Evolutionary conservation across 805 yeast genomes (phyloP), one percentile per base, ranked within the genome.

Genomic region (Starmerella powellii): DNA sequence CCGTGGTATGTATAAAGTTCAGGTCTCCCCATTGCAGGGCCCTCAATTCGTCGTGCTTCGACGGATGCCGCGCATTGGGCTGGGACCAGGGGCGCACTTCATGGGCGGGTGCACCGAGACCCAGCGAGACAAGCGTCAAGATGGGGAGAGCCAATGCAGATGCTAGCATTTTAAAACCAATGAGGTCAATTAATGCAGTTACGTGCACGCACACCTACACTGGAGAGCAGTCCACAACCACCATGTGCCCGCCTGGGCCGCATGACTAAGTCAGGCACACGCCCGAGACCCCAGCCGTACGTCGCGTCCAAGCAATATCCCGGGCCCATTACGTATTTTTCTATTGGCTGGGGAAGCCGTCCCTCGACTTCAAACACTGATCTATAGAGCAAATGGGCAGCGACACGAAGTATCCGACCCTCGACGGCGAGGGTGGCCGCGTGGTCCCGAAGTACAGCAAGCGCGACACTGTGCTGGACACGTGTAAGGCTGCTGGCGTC

Each of bases 1-100:
- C 98, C 0, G 98, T 91, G 1, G 97, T 87, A 56, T 88, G 97
- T 20, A 88, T 55, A 53, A 91, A 83, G 63, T 91, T 88, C 36
- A 91, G 44, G 42, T 78, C 73, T 0, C 87, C 86, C 72, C 86
- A 69, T 10, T 60, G 55, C 24, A 86, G 54, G n/a, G 72, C 71
- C 39, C 91, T 62, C 31, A 72, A 55, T 5, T 56, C 31, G 40
- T 48, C 52, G 17, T 33, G 13, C 21, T 23, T 16, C 13, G 21
- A 17, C 16, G 49, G 51, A 12, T 21, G 41, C 19, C 36, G 42
- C 6, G 51, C 41, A 19, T 31, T 30, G 18, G 52, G 52, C 41
- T 48, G 52, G 31, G 30, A 31, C 18, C 13, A n/a, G 12, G 31
- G 16, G 20, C 15, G 28, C 15, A 3, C 8, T 8, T 17, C 12